A percentile compares a stretch with the other conserved stretches of the same genome.
These are phyloP conservation scores for Dryadomyces quercivorus DNA, from an alignment of 2,329 filamentous ascomycete species.

Conservation along the genomic window DNA sequence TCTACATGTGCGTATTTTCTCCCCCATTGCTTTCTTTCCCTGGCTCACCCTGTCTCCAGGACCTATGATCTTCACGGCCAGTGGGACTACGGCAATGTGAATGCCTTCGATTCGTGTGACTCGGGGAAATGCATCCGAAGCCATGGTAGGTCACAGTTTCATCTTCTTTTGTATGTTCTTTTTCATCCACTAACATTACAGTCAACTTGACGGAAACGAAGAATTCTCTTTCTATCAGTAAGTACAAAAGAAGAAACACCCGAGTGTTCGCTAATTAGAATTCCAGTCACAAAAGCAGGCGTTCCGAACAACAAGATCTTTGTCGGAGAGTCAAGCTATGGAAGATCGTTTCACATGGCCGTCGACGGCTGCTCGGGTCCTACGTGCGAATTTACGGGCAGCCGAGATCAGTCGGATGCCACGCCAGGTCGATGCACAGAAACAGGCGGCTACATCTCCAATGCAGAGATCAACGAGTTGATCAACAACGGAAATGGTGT, in stretches of 20 bases:
- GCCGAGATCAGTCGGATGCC: constrained; percentile 13
- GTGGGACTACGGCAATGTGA: constrained; percentile 20
- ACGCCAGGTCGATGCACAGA: constrained; percentile 18
- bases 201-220: constrained; percentile 22
- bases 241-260: too few species aligned
- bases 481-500: constrained; percentile 5
- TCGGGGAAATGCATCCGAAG: constrained; percentile 17
- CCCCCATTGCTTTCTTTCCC: too few species aligned
- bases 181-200: too few species aligned
- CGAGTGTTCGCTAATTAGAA: too few species aligned
- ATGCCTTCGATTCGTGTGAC: constrained; percentile 14
- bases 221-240: constrained; percentile 14
- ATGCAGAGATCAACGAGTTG: constrained; percentile 21
- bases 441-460: constrained; percentile 21
- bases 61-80: constrained; percentile 24
- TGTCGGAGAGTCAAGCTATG: constrained; percentile 21
- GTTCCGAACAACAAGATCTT: constrained; percentile 17
- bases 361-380: constrained; percentile 14
- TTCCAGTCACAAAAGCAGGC: constrained; percentile 20
- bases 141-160: constrained; percentile 10
- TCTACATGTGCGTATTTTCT: constrained; percentile 13
- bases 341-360: constrained; percentile 21
- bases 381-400: constrained; percentile 9
- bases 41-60: neutral
- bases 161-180: too few species aligned